Base-by-base conservation (phyloP, 331 rosid species). In the Rosa hybrid region DNA sequence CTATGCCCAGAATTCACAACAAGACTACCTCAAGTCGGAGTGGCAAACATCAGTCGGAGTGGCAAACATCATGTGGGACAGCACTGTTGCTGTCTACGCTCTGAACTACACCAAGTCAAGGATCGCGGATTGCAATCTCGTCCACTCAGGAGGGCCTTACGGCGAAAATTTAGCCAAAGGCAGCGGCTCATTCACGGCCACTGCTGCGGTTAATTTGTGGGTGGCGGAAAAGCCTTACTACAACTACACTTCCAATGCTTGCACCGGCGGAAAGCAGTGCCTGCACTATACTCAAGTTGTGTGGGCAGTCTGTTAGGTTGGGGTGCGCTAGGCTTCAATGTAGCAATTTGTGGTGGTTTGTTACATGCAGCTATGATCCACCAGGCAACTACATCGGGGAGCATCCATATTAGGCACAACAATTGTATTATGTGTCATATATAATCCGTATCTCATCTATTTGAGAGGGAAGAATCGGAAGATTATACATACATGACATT, bases 131-230 rank as follows among this genome's bases (percentile, higher is more conserved):
- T 86, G 92, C 78, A 75, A 59, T 5, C 42, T 88, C n/a, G 74
- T 86, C 76, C 90, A 83, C 48, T 90, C 87, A 0, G 51, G 20
- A 11, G 84, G 90, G 16, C 2, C 68, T 6, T 86, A 79, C 0
- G 94, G 94, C 0, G 88, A 90, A 69, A 90, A 90, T 39, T 21
- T 84, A 12, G 90, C 91, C 1, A 44, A 78, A 68, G 79, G 81
- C 17, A 76, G 49, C 11, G 67, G 75, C 1, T 62, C 81, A 1
- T 71, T 88, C 30, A 63, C 84, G 0, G 83, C 69, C 64, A 23
- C 16, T 0, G 44, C 64, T 4, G 89, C 84, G 0, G 84, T 87
- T 81, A 53, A 14, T n/a, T 16, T 82, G 85, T 84, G 88, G 90
- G 88, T 84, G 18, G 53, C 39, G 0, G 82, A 84, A 80, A 77